phyloP scores from a whole-genome alignment of 2,329 filamentous ascomycete genomes.

The Fusarium bactridioides region DNA sequence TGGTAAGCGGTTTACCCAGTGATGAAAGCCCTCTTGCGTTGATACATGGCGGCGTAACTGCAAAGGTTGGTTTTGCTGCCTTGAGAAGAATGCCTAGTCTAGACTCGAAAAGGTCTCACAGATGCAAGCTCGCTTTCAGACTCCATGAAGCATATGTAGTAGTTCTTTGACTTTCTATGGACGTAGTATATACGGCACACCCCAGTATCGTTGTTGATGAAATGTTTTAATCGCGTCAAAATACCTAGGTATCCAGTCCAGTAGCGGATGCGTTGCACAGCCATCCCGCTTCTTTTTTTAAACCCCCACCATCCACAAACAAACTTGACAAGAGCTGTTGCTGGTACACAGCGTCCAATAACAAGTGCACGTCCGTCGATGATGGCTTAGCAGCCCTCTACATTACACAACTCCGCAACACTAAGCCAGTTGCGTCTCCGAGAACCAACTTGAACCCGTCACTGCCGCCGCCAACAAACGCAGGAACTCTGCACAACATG shows the following conservation, averaged over 20 bases:
- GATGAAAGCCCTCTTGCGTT: not conserved
- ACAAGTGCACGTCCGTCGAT: constrained; percentile 17
- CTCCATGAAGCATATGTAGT: not conserved
- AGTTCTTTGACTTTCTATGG: not conserved
- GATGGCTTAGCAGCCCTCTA: constrained; percentile 28
- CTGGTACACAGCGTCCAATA: constrained; percentile 33
- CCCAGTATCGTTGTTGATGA: not conserved
- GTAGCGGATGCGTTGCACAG: constrained; percentile 36
- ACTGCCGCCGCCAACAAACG: constrained; percentile 29
- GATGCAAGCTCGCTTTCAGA: constrained; percentile 2
- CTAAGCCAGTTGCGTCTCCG: constrained; percentile 32
- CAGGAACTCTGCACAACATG: constrained; percentile 39
- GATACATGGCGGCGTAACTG: not conserved
- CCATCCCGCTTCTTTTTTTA: constrained; percentile 44
- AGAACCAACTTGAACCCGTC: constrained; percentile 29
- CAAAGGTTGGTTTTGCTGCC: not conserved
- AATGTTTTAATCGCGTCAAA: not conserved
- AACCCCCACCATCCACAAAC: constrained; percentile 17
- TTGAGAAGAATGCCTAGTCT: constrained; percentile 15
- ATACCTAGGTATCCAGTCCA: not conserved
- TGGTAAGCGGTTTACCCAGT: not conserved
- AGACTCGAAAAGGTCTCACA: not conserved
- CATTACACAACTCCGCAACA: not conserved
- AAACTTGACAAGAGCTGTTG: constrained; percentile 18
- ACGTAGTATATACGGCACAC: not conserved